Evolutionary conservation across 306 rosid species (phyloP), one percentile per base, ranked within the genome.

Genomic region (Senna siamea): DNA sequence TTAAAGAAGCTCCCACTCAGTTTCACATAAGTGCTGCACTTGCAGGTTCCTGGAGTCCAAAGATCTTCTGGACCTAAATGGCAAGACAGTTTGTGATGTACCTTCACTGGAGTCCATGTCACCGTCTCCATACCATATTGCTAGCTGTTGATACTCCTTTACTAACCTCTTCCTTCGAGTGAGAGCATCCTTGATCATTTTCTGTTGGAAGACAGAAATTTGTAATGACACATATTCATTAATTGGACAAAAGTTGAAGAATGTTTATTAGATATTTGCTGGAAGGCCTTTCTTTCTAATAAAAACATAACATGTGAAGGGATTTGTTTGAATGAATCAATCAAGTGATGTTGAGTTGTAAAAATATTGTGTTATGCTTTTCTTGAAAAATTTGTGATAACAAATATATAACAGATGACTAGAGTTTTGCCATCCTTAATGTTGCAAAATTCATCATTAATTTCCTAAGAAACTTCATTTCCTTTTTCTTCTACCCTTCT

Each of bases 1-100:
- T 83, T 73, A 90, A 63, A 94, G 70, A 18, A 94, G 81, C 89
- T 94, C 97, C 99, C 99, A 94, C 41, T 85, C 97, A 44, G 77
- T 67, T 70, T 94, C 99, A 66, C 83, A 69, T 53, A 77, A 79
- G 46, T 78, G 72, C 78, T 55, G 86, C 73, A 58, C 35, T 70
- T 74, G 77, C 57, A 20, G 68, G 59, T 73, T 77, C 76, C 58
- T 63, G 0, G 44, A 17, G 53, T 73, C 66, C 64, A 53, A 23
- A 17, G 58, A 13, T 34, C 65, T 69, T 70, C 32, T 66, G 41
- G 79, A 85, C 75, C 72, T 76, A 30, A 81, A 72, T 58, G 71
- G 81, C 34, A 69, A 30, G 23, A 5, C 47, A 68, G 66, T 67
- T 63, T 28, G 80, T 0, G 76, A 74, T 35, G 19, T 7, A 55